Conservation (phyloP, 1,139 yeast genomes). For the Kodamaea ohmeri region DNA sequence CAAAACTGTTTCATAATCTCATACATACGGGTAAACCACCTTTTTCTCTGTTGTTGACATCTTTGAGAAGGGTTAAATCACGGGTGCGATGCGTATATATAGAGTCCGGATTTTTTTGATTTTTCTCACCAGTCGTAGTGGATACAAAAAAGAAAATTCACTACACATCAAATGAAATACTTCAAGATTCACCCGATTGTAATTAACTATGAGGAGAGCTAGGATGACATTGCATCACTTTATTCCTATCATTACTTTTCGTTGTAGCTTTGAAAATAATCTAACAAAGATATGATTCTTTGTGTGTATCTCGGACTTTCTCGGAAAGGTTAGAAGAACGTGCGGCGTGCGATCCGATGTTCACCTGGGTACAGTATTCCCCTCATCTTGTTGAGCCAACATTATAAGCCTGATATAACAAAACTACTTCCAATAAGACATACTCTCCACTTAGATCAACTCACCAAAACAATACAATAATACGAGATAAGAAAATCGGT, state of each 20-base stretch:
- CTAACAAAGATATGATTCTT: neutral
- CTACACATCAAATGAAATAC: neutral
- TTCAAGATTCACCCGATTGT: too few species aligned
- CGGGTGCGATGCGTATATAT: conserved; percentile 2
- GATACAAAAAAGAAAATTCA: too few species aligned
- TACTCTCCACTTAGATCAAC: too few species aligned
- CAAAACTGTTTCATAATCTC: neutral
- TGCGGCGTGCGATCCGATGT: conserved; percentile 3
- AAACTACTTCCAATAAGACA: too few species aligned
- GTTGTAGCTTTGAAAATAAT: neutral
- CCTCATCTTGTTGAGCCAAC: neutral
- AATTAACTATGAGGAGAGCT: too few species aligned
- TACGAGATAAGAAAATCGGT: too few species aligned
- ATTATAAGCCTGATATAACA: neutral
- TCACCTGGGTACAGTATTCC: neutral
- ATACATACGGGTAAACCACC: conserved; percentile 18
- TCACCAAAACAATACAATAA: too few species aligned
- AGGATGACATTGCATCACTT: too few species aligned
- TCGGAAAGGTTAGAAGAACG: conserved; percentile 1
- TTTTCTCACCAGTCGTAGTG: too few species aligned
- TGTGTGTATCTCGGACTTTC: conserved; percentile 4
- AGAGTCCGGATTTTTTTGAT: too few species aligned
- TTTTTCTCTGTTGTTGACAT: conserved; percentile 12
- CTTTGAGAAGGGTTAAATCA: neutral
- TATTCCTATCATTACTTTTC: too few species aligned